A percentile compares a stretch with the other conserved stretches of the same genome.
Evolutionary conservation across 495 filamentous ascomycete genomes (phyloP).

Genomic region (Penicillium simplicissimum): DNA sequence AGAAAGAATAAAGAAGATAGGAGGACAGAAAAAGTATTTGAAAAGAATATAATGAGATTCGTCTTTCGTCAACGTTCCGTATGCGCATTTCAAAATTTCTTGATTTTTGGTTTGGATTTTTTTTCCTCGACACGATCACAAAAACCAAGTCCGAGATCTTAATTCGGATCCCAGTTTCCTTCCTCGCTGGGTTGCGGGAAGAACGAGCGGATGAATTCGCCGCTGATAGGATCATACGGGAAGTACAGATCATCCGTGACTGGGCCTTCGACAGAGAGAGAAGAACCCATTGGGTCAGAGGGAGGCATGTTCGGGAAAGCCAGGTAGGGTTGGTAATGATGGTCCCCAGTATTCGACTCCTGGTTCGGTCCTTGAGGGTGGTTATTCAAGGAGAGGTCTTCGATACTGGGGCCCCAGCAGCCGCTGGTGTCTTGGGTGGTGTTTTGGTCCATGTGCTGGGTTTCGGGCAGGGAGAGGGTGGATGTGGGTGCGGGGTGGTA

Average conservation of each 20-base stretch:
- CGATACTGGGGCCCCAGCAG: constrained; percentile 14
- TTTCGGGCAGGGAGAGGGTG: constrained; percentile 9
- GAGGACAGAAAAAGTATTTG: background rate
- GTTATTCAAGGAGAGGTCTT: constrained; percentile 9
- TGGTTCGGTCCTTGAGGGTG: background rate
- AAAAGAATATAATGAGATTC: constrained; percentile 1
- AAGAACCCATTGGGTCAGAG: constrained; percentile 14
- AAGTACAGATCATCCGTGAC: constrained; percentile 38
- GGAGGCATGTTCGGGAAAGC: background rate
- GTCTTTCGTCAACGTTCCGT: too few species aligned
- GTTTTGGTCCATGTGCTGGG: background rate
- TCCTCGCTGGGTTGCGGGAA: constrained; percentile 39
- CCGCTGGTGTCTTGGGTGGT: background rate
- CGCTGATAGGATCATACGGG: constrained; percentile 49
- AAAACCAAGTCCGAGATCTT: background rate
- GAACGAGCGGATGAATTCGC: constrained; percentile 49
- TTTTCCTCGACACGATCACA: background rate
- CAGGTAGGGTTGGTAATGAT: background rate
- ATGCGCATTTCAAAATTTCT: background rate
- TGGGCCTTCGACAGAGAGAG: constrained; percentile 11
- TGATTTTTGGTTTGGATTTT: background rate
- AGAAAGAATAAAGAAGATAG: background rate
- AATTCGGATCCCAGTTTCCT: constrained; percentile 19
- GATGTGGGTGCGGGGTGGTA: constrained; percentile 26
- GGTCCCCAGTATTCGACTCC: background rate